phyloP scores from a whole-genome alignment of 225 moss, liverwort and hornwort species.

The Straminergon stramineum region DNA sequence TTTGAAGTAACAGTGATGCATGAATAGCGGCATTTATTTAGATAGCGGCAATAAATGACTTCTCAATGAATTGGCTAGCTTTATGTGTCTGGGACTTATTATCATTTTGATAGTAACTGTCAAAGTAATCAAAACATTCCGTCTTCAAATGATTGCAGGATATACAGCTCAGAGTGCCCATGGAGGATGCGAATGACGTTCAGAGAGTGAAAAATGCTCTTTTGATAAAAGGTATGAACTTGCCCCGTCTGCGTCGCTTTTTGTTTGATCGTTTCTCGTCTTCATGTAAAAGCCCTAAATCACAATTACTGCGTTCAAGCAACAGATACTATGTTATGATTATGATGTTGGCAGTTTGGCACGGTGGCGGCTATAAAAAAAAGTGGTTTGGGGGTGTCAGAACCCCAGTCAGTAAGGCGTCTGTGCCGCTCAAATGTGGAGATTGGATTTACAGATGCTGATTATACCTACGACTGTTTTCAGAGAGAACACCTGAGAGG shows the following conservation, averaged over 20 bases:
- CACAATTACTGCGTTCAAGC: not conserved
- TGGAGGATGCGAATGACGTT: constrained; percentile 26
- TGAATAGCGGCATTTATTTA: not conserved
- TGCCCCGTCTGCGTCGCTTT: not conserved
- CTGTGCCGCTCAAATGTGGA: not conserved
- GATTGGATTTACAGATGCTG: not conserved
- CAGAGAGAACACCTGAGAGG: not conserved
- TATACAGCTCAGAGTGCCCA: constrained; percentile 32
- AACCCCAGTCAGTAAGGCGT: not conserved
- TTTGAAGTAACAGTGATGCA: not conserved
- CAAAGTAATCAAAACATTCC: not conserved
- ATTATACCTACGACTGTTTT: too few relatives aligned
- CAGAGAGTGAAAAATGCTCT: constrained; percentile 30
- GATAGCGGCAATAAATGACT: not conserved
- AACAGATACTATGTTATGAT: not conserved
- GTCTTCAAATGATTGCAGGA: constrained; percentile 4
- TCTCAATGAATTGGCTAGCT: not conserved
- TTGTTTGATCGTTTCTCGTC: not conserved
- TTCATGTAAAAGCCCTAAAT: not conserved
- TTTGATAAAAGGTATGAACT: constrained; percentile 18
- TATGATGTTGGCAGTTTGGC: not conserved
- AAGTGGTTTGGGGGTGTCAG: not conserved
- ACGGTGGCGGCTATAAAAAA: not conserved
- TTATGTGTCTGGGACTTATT: not conserved
- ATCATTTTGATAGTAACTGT: not conserved